A percentile compares a stretch with the other conserved stretches of the same genome.
Evolutionary conservation across 2,329 filamentous ascomycete species (phyloP).

Genomic region (Tolypocladium tropicale): DNA sequence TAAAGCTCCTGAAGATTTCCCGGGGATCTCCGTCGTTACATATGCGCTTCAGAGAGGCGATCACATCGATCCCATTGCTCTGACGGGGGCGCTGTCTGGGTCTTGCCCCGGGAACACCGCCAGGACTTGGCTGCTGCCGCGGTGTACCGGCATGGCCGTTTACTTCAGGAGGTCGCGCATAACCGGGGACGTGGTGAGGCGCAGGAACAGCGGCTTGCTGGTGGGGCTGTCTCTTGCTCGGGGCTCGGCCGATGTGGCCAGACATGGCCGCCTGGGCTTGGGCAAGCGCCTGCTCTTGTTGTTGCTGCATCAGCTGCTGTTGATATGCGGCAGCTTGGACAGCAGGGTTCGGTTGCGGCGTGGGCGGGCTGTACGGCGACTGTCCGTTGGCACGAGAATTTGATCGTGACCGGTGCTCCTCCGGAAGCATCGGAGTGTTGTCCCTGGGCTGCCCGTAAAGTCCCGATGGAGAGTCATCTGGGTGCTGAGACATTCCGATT

Average conservation of each 20-base stretch:
- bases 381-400: slow-evolving; percentile 53
- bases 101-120: slow-evolving; percentile 43
- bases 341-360: slow-evolving; percentile 22
- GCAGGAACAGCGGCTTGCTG: slow-evolving; percentile 13
- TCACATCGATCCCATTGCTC: slow-evolving; percentile 72
- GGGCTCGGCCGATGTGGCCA: slow-evolving; percentile 58
- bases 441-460: slow-evolving; percentile 42
- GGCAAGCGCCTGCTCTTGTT: slow-evolving; percentile 77
- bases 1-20: slow-evolving; percentile 75
- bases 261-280: slow-evolving; percentile 69
- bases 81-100: slow-evolving; percentile 71
- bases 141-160: slow-evolving; percentile 22
- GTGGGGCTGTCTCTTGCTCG: slow-evolving; percentile 57
- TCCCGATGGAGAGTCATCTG: slow-evolving; percentile 42
- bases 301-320: slow-evolving; percentile 61
- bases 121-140: slow-evolving; percentile 23
- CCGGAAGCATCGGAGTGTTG: slow-evolving; percentile 48
- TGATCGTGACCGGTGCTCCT: slow-evolving; percentile 58
- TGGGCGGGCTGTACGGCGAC: slow-evolving; percentile 37
- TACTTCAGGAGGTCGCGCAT: slow-evolving; percentile 16
- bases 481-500: slow-evolving; percentile 48
- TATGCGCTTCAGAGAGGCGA: slow-evolving; percentile 75
- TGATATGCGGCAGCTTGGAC: slow-evolving; percentile 42
- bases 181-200: slow-evolving; percentile 15
- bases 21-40: slow-evolving; percentile 86